These are phyloP conservation scores for Luffa acutangula DNA, from an alignment of 306 rosid genomes.

Conservation along the genomic window DNA sequence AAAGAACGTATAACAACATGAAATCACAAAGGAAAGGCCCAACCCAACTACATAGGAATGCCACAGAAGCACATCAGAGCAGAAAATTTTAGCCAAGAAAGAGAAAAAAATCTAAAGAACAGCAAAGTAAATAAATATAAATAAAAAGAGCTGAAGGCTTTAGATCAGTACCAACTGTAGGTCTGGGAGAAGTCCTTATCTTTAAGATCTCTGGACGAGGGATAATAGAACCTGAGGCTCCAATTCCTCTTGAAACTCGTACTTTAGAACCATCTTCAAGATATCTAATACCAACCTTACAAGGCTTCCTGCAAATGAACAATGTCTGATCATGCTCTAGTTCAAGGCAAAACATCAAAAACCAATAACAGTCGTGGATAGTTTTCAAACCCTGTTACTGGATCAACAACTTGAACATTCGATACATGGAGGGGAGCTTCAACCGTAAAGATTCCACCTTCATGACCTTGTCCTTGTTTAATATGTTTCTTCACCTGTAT, in stretches of 20 bases:
- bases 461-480: conserved; percentile 94
- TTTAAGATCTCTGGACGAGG: conserved; percentile 89
- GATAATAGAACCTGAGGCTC: conserved; percentile 71
- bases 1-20: not conserved
- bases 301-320: conserved; percentile 53
- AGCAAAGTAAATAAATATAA: conserved; percentile 3
- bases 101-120: not conserved
- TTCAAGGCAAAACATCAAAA: not conserved
- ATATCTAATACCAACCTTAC: conserved; percentile 71
- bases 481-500: conserved; percentile 83
- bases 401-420: conserved; percentile 78
- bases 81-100: not conserved
- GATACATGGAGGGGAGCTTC: conserved; percentile 95
- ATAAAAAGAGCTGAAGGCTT: not conserved
- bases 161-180: conserved; percentile 48
- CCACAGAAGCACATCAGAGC: not conserved
- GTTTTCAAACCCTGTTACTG: conserved; percentile 58
- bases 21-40: not conserved
- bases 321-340: not conserved
- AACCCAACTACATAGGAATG: not conserved
- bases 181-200: conserved; percentile 81
- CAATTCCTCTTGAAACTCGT: conserved; percentile 76
- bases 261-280: conserved; percentile 95
- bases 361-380: not conserved
- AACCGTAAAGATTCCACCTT: conserved; percentile 86